These are phyloP conservation scores for Phoma sp. DNA, from an alignment of 2,329 filamentous ascomycete genomes.

Conservation along the genomic window DNA sequence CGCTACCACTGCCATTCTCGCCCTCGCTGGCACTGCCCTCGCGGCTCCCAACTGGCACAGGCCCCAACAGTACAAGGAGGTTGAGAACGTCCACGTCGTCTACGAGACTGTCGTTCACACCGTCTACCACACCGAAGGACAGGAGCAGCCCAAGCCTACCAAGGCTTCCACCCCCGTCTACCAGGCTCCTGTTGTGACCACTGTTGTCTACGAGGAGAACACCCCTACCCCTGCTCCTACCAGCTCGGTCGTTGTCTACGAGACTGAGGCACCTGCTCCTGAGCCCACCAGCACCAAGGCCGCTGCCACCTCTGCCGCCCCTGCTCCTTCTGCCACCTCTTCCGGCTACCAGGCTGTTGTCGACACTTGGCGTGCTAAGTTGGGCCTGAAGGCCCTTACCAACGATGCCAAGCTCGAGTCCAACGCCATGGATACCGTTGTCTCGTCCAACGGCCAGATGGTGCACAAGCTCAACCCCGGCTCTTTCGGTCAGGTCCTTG, in stretches of 20 bases:
- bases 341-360: conserved; percentile 37
- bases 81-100: conserved; percentile 31
- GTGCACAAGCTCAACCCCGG: conserved; percentile 42
- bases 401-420: conserved; percentile 29
- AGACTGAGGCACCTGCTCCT: conserved; percentile 14
- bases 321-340: conserved; percentile 15
- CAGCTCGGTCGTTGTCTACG: not conserved
- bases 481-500: conserved; percentile 38
- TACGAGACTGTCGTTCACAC: conserved; percentile 39
- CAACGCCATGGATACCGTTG: conserved; percentile 35
- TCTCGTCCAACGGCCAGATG: conserved; percentile 39
- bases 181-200: conserved; percentile 12
- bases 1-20: conserved; percentile 34
- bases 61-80: conserved; percentile 17
- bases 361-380: conserved; percentile 36
- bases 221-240: conserved; percentile 9
- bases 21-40: conserved; percentile 41
- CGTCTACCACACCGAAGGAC: conserved; percentile 30
- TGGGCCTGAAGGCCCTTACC: conserved; percentile 31
- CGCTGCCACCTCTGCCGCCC: conserved; percentile 16
- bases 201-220: conserved; percentile 14
- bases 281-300: conserved; percentile 13
- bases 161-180: conserved; percentile 9
- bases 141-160: conserved; percentile 13
- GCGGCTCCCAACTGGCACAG: conserved; percentile 27